Evolutionary conservation across 352 stramenopile species (phyloP).

Genomic region (Phytophthora macrochlamydospora): DNA sequence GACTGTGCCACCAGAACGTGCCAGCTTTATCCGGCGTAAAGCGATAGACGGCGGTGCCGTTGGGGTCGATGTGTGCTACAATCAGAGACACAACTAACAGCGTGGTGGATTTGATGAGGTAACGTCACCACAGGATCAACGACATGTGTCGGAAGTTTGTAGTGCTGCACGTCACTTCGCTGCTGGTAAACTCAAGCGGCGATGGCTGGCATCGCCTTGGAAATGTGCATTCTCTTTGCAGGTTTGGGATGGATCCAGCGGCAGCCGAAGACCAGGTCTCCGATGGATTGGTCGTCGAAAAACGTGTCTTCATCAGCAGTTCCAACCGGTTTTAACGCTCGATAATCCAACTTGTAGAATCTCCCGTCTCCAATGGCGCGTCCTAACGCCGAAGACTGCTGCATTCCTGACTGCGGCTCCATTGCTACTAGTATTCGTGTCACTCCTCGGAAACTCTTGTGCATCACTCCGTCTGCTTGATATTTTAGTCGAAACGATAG

Average conservation of each 20-base stretch:
- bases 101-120: no score
- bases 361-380: constrained; percentile 27
- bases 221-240: background rate
- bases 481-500: constrained; percentile 15
- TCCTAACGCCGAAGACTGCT: constrained; percentile 3
- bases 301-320: background rate
- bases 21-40: constrained; percentile 28
- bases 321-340: constrained; percentile 13
- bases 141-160: no score
- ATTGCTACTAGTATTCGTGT: constrained; percentile 11
- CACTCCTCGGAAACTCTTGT: constrained; percentile 10
- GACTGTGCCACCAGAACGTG: no score
- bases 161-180: no score
- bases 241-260: constrained; percentile 26
- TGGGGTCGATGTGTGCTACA: constrained; percentile 5
- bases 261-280: constrained; percentile 15
- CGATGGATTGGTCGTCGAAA: constrained; percentile 20
- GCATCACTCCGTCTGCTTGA: constrained; percentile 8
- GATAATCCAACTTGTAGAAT: constrained; percentile 16
- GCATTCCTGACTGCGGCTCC: constrained; percentile 14
- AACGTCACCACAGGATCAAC: no score
- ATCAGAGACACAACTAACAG: background rate
- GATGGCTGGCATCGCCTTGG: constrained; percentile 5
- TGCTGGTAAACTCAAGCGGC: constrained; percentile 5
- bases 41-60: constrained; percentile 27